These are phyloP conservation scores for Bothriochloa decipiens DNA, from an alignment of 176 grass and related monocot genomes.

Conservation along the genomic window DNA sequence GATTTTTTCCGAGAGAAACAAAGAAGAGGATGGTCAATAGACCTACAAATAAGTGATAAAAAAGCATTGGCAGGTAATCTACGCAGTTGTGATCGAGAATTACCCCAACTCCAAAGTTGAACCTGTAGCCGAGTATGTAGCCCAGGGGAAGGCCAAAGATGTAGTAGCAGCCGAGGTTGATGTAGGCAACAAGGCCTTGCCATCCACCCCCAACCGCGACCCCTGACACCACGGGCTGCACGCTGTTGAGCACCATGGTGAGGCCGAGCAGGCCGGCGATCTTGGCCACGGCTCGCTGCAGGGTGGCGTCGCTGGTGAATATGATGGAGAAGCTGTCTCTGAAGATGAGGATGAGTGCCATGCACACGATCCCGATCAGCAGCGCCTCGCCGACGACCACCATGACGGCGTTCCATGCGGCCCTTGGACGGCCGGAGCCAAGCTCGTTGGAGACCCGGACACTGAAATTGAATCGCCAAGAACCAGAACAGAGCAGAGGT, in stretches of 20 bases:
- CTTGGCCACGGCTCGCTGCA: slow-evolving; percentile 48
- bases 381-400: slow-evolving; percentile 54
- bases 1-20: too few species aligned
- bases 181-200: slow-evolving; percentile 70
- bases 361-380: slow-evolving; percentile 47
- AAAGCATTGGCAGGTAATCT: too few species aligned
- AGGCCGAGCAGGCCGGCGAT: slow-evolving; percentile 53
- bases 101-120: slow-evolving; percentile 60
- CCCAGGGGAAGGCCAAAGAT: slow-evolving; percentile 55
- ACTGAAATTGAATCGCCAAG: slow-evolving; percentile 17
- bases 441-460: slow-evolving; percentile 71
- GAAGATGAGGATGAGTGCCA: slow-evolving; percentile 44
- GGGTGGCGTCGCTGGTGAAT: slow-evolving; percentile 38
- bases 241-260: slow-evolving; percentile 78
- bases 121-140: slow-evolving; percentile 47
- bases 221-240: slow-evolving; percentile 68
- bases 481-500: not conserved
- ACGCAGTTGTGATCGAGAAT: not conserved
- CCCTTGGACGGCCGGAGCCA: slow-evolving; percentile 51
- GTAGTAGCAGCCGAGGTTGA: slow-evolving; percentile 73
- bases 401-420: slow-evolving; percentile 47
- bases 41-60: too few species aligned
- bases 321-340: slow-evolving; percentile 44
- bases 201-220: slow-evolving; percentile 67
- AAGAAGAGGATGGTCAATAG: too few species aligned